Conservation (phyloP, 192 early-diverging fungal species). For the Coemansia sp. region DNA sequence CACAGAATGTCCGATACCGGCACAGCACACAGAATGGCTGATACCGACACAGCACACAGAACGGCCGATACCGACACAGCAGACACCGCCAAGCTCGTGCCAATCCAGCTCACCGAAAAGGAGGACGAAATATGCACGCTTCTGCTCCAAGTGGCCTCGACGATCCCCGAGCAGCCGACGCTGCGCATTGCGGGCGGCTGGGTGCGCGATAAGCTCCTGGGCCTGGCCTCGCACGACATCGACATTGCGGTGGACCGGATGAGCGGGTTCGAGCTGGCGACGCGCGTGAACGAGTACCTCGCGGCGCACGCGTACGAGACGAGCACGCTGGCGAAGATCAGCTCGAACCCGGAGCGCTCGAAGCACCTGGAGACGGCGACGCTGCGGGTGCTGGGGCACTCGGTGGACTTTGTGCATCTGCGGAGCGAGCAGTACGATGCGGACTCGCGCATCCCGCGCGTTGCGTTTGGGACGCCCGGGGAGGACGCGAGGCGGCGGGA, state of each 20-base stretch:
- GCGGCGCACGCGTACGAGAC: constrained; percentile 50
- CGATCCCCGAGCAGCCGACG: constrained; percentile 54
- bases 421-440: constrained; percentile 87
- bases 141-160: constrained; percentile 58
- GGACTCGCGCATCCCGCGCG: constrained; percentile 75
- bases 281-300: constrained; percentile 62
- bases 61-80: neutral
- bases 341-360: constrained; percentile 88
- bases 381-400: constrained; percentile 69
- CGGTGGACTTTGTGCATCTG: constrained; percentile 95
- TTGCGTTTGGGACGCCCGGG: constrained; percentile 80
- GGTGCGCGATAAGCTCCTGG: constrained; percentile 99
- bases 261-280: constrained; percentile 90
- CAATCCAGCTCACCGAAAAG: constrained; percentile 54
- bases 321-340: constrained; percentile 74
- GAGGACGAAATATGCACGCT: constrained; percentile 71
- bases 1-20: too few relatives aligned
- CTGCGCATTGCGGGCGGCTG: constrained; percentile 96
- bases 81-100: neutral
- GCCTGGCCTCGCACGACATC: constrained; percentile 81
- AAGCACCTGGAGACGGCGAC: constrained; percentile 99
- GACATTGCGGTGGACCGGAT: constrained; percentile 93
- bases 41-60: neutral
- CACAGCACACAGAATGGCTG: too few relatives aligned
- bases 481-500: constrained; percentile 96